These are phyloP conservation scores for Neoscytalidium dimidiatum DNA, from an alignment of 2,329 filamentous ascomycete species.

Conservation along the genomic window DNA sequence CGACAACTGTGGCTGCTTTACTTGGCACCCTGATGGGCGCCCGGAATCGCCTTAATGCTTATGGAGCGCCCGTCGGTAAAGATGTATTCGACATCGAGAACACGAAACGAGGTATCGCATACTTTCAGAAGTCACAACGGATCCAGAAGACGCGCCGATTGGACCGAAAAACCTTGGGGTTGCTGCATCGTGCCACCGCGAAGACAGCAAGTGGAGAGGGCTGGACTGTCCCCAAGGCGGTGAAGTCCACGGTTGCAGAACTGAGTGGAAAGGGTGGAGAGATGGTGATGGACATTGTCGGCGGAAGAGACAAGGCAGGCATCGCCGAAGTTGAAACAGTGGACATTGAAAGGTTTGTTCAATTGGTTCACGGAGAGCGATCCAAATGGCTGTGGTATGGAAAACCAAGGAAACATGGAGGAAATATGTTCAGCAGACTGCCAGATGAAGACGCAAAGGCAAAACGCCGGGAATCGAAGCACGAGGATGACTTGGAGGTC, in stretches of 20 bases:
- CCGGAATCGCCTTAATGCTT: slow-evolving; percentile 83
- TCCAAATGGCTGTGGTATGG: slow-evolving; percentile 95
- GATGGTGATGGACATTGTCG: slow-evolving; percentile 93
- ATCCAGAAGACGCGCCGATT: slow-evolving; percentile 75
- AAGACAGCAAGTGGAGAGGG: slow-evolving; percentile 88
- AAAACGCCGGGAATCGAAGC: slow-evolving; percentile 54
- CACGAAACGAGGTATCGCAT: slow-evolving; percentile 79
- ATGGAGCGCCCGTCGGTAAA: slow-evolving; percentile 80
- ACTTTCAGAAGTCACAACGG: slow-evolving; percentile 89
- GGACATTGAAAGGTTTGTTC: slow-evolving; percentile 81
- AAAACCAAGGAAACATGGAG: slow-evolving; percentile 69
- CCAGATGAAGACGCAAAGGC: slow-evolving; percentile 32
- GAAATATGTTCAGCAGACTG: slow-evolving; percentile 41
- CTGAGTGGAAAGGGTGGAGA: slow-evolving; percentile 92
- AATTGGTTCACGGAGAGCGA: slow-evolving; percentile 75
- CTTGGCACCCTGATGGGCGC: slow-evolving; percentile 88
- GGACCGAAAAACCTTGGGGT: slow-evolving; percentile 80
- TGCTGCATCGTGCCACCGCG: slow-evolving; percentile 78
- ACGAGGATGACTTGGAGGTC: slow-evolving; percentile 53
- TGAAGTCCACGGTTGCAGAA: slow-evolving; percentile 93
- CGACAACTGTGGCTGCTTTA: slow-evolving; percentile 85
- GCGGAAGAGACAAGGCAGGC: slow-evolving; percentile 77
- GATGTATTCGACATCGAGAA: slow-evolving; percentile 85
- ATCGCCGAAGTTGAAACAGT: slow-evolving; percentile 92
- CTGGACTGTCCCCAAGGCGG: slow-evolving; percentile 89